phyloP scores from a whole-genome alignment of 345 rosid genomes.

The Salix udensis region DNA sequence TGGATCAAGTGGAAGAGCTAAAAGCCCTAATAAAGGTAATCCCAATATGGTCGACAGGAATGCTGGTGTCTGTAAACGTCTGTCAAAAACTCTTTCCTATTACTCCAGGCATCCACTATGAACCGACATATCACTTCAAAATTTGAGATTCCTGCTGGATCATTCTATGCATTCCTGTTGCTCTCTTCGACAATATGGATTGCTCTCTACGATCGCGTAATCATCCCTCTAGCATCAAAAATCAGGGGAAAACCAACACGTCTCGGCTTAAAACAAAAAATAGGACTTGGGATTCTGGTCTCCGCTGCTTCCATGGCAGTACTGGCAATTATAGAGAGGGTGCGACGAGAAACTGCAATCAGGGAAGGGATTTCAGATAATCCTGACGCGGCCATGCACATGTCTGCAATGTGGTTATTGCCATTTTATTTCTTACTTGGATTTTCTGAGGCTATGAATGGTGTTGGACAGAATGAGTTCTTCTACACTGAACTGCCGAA shows the following conservation, averaged over 20 bases:
- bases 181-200: slow-evolving; percentile 52
- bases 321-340: slow-evolving; percentile 51
- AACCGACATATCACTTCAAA: slow-evolving; percentile 53
- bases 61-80: slow-evolving; percentile 51
- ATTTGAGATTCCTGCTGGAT: slow-evolving; percentile 75
- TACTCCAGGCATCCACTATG: slow-evolving; percentile 70
- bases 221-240: slow-evolving; percentile 67
- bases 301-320: slow-evolving; percentile 61
- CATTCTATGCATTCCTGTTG: slow-evolving; percentile 54
- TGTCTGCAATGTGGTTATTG: slow-evolving; percentile 80
- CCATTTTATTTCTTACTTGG: slow-evolving; percentile 60
- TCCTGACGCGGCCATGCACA: slow-evolving; percentile 35
- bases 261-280: slow-evolving; percentile 53
- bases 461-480: slow-evolving; percentile 73
- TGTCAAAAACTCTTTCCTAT: slow-evolving; percentile 55
- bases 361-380: slow-evolving; percentile 45
- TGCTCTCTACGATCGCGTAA: slow-evolving; percentile 58
- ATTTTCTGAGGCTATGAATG: slow-evolving; percentile 67
- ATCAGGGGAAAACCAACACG: slow-evolving; percentile 51
- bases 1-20: slow-evolving; percentile 77
- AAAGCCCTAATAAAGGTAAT: slow-evolving; percentile 60
- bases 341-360: slow-evolving; percentile 57
- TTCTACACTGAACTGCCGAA: slow-evolving; percentile 75
- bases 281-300: slow-evolving; percentile 62
- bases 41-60: slow-evolving; percentile 78